Evolutionary conservation across 202 grass and related monocot genomes (phyloP).

Genomic region (Dendrocalamus latiflorus): DNA sequence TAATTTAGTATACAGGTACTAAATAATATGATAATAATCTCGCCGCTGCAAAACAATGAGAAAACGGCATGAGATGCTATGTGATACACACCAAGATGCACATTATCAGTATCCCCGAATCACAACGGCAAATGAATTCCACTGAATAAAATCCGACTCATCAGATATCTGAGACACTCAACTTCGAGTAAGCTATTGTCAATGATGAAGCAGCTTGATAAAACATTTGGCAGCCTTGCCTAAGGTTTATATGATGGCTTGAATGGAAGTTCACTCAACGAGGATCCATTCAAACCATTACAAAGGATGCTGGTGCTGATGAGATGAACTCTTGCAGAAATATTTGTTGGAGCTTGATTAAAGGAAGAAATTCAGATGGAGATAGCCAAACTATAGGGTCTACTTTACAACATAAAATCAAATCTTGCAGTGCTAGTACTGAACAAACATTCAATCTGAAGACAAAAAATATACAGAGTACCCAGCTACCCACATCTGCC

Average conservation of each 20-base stretch:
- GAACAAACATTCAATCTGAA: not conserved
- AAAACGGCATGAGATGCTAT: not conserved
- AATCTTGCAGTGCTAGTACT: not conserved
- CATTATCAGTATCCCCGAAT: not conserved
- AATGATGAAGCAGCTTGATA: not conserved
- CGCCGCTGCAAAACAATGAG: constrained; percentile 43
- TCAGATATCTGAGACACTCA: not conserved
- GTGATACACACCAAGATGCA: constrained; percentile 17
- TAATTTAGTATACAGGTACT: no score
- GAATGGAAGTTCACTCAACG: not conserved
- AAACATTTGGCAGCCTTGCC: not conserved
- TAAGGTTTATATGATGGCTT: not conserved
- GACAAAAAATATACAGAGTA: not conserved
- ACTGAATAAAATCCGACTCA: not conserved
- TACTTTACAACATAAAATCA: not conserved
- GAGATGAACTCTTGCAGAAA: not conserved
- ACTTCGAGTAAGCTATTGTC: not conserved
- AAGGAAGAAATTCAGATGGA: not conserved
- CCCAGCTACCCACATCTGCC: not conserved
- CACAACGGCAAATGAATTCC: not conserved
- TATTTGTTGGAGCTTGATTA: not conserved
- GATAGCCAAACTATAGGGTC: not conserved
- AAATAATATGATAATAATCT: constrained; percentile 49
- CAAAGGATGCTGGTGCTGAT: not conserved
- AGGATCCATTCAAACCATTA: not conserved